Conservation (phyloP, 495 filamentous ascomycete genomes). For the Lasiosphaeriaceae sp. region DNA sequence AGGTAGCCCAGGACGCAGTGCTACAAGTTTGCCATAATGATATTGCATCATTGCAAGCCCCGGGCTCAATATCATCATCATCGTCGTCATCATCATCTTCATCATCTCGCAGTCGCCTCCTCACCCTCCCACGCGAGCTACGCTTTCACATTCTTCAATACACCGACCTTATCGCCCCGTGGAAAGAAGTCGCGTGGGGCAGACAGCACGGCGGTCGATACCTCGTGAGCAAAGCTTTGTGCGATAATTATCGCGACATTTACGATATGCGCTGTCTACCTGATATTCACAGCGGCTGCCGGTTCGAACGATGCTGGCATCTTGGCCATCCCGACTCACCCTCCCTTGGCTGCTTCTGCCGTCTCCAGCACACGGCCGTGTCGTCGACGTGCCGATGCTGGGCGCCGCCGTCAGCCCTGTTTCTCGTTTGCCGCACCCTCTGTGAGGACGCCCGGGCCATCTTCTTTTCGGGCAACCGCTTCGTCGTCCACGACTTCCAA, state of each 20-base stretch:
- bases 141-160: slow-evolving; percentile 11
- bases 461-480: slow-evolving; percentile 9
- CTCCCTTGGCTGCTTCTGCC: slow-evolving; percentile 4
- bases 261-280: background rate
- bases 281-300: background rate
- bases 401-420: slow-evolving; percentile 4
- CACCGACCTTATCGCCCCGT: slow-evolving; percentile 12
- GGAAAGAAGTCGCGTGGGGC: slow-evolving; percentile 10
- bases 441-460: slow-evolving; percentile 1
- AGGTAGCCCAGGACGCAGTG: too few relatives aligned
- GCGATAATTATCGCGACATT: background rate
- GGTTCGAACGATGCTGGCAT: background rate
- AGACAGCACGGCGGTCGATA: slow-evolving; percentile 1
- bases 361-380: background rate
- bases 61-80: too few relatives aligned
- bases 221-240: background rate
- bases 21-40: too few relatives aligned
- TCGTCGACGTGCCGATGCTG: slow-evolving; percentile 8
- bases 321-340: background rate
- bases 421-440: slow-evolving; percentile 3
- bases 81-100: too few relatives aligned
- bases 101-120: too few relatives aligned
- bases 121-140: slow-evolving; percentile 1
- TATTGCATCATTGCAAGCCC: too few relatives aligned
- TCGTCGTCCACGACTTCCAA: background rate